These are phyloP conservation scores for Hygrophorus pudorinus DNA, from an alignment of 768 basidiomycete species.

Conservation along the genomic window DNA sequence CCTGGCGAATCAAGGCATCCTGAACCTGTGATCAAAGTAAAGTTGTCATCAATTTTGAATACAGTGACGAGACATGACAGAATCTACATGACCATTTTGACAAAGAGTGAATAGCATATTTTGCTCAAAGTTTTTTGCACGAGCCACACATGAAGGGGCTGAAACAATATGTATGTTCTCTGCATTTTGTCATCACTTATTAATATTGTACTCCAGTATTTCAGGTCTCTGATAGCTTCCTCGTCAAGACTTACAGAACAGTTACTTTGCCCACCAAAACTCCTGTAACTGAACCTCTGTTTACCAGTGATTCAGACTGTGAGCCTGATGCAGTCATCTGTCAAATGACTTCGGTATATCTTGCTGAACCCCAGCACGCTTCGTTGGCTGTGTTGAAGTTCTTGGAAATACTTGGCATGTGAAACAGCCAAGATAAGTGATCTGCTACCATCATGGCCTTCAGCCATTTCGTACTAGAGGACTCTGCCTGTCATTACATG, in stretches of 20 bases:
- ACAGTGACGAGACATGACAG: no score
- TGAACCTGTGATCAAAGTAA: no score
- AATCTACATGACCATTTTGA: no score
- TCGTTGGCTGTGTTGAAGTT: background rate
- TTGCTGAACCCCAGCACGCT: background rate
- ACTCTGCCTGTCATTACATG: background rate
- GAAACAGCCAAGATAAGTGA: background rate
- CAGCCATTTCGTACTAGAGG: background rate
- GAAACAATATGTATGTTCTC: background rate
- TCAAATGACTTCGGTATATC: background rate
- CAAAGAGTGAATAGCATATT: conserved; percentile 5
- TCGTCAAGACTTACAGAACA: background rate
- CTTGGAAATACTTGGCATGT: background rate
- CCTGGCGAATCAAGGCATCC: no score
- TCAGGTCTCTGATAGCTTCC: background rate
- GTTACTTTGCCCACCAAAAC: background rate
- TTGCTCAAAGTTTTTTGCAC: background rate
- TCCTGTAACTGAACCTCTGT: no score
- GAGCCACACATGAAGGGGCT: background rate
- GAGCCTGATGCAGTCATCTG: background rate
- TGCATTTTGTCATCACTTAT: background rate
- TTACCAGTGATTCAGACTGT: no score
- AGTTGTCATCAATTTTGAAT: no score
- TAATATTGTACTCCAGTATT: background rate
- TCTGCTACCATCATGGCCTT: background rate